Base-by-base conservation (phyloP, 2,329 filamentous ascomycete genomes). In the Apiospora aurea region DNA sequence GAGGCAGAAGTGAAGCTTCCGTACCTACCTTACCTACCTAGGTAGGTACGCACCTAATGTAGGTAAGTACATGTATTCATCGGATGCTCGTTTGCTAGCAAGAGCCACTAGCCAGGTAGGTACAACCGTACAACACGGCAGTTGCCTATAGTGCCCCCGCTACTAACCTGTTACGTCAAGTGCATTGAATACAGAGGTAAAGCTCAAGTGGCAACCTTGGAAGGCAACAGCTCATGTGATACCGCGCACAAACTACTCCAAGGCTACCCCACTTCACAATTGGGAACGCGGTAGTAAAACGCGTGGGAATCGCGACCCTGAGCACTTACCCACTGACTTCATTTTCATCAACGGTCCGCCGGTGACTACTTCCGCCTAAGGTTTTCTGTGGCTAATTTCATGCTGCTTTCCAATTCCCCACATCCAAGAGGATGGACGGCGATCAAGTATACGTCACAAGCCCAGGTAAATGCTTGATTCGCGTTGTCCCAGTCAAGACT, bases 171-270 rank as follows among this genome's bases (percentile, higher is more conserved):
- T 38, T 38, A 38, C 5, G 34, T 38, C 7, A 38, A 5, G 34
- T 38, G 34, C 34, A 38, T 38, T 38, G 34, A 38, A 38, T 38
- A 8, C 2, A 38, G 7, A 34, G 16, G 16, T 34, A 34, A 57
- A 8, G 26, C 4, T 51, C n/a, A 14, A 51, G 51, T 18, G 26
- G 26, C 51, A 8, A 7, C 47, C 21, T 7, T 49, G 21, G 47
- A 18, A 64, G 57, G 51, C 57, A 64, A 34, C 57, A 41, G 10
- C 57, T 64, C 57, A 64, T 64, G 57, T 64, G 57, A 64, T 16
- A 5, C 18, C 57, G 57, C 21, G 57, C 34, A 64, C 57, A 13
- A 64, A 5, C 34, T 64, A n/a, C 34, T 64, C 2, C 2, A 13
- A 24, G 41, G 41, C 34, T 41, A 64, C 57, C 34, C 34, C 21